Percentiles rank a stretch among this genome's conserved stretches.
These are phyloP conservation scores for Zygnema cylindricum DNA, from an alignment of 139 green algal genomes.

Conservation along the genomic window DNA sequence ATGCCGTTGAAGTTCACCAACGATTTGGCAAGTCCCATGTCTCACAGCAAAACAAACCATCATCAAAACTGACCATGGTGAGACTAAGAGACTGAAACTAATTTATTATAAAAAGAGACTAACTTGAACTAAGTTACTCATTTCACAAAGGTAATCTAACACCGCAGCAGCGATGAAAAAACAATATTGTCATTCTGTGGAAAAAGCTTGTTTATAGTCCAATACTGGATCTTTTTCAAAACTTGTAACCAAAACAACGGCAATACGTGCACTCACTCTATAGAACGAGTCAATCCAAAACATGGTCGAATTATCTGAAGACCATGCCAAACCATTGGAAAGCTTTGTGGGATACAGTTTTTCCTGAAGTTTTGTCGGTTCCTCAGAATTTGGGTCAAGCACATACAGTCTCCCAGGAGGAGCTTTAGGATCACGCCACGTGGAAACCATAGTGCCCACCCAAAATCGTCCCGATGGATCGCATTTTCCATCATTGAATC, in stretches of 20 bases:
- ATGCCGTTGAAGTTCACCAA: too few relatives aligned
- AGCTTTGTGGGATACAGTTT: conserved; percentile 28
- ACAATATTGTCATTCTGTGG: background rate
- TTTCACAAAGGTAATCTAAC: too few relatives aligned
- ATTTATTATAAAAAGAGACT: too few relatives aligned
- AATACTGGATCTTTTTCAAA: background rate
- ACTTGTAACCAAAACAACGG: background rate
- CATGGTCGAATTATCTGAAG: background rate
- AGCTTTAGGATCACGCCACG: conserved; percentile 35
- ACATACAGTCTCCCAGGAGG: conserved; percentile 13
- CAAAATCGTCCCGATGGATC: conserved; percentile 53
- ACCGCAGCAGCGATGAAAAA: too few relatives aligned
- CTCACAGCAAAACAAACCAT: too few relatives aligned
- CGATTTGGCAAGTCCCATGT: too few relatives aligned
- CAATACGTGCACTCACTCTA: background rate
- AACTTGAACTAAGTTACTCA: too few relatives aligned
- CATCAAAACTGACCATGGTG: too few relatives aligned
- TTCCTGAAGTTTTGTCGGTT: conserved; percentile 20
- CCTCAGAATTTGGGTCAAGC: conserved; percentile 5
- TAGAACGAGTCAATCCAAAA: conserved; percentile 58
- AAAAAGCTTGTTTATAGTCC: background rate
- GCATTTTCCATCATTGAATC: conserved; percentile 59
- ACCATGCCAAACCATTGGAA: conserved; percentile 57
- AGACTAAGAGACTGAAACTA: too few relatives aligned
- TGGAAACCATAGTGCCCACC: conserved; percentile 50